Evolutionary conservation across 345 rosid species (phyloP).

Genomic region (Gossypium herbaceum): DNA sequence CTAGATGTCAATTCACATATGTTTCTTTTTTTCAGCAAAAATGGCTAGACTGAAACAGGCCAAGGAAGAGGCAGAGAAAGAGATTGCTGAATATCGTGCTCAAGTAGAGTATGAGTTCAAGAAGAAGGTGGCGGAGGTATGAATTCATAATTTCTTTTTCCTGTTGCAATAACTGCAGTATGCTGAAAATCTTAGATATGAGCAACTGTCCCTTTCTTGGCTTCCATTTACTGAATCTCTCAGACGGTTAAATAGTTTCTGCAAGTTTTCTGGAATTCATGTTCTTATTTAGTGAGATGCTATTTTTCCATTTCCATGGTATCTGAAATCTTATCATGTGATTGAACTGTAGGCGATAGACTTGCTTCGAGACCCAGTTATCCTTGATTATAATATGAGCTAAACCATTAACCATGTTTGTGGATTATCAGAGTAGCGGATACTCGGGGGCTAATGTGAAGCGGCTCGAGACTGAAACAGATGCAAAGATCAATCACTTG

Average conservation of each 20-base stretch:
- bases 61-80: conserved; percentile 81
- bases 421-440: conserved; percentile 54
- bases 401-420: background rate
- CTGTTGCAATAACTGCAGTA: background rate
- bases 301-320: background rate
- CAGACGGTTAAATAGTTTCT: background rate
- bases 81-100: conserved; percentile 58
- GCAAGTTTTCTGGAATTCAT: background rate
- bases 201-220: background rate
- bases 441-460: conserved; percentile 87
- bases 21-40: conserved; percentile 44
- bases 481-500: conserved; percentile 55
- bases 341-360: background rate
- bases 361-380: background rate
- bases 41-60: conserved; percentile 79
- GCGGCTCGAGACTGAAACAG: conserved; percentile 79
- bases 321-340: background rate
- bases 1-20: conserved; percentile 9
- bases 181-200: background rate
- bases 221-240: background rate
- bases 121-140: conserved; percentile 66
- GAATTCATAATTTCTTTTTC: background rate
- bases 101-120: conserved; percentile 68
- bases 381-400: conserved; percentile 11
- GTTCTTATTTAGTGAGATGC: background rate